phyloP scores from a whole-genome alignment of 371 early-diverging fungal genomes.

The Rhizomucor miehei region DNA sequence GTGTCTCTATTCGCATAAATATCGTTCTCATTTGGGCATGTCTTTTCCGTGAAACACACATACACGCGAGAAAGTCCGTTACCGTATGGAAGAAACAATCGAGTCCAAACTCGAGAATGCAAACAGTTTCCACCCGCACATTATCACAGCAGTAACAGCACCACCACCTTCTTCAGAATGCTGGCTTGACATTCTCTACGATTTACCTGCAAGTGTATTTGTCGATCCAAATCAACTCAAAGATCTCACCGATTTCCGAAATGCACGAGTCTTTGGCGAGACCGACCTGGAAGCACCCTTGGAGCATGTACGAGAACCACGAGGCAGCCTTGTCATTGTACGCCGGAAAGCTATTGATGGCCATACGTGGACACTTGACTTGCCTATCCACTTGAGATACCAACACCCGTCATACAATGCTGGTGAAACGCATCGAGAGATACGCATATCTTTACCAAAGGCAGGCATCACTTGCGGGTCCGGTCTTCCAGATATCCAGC shows the following conservation, averaged over 20 bases:
- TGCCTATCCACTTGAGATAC: slow-evolving; percentile 48
- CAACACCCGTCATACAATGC: slow-evolving; percentile 29
- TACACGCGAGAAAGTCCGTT: no score
- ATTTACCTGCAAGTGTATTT: slow-evolving; percentile 45
- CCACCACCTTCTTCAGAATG: slow-evolving; percentile 15
- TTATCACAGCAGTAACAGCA: slow-evolving; percentile 11
- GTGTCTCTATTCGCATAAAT: no score
- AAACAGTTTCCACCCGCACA: slow-evolving; percentile 38
- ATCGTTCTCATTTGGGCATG: background rate
- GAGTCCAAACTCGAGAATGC: slow-evolving; percentile 7
- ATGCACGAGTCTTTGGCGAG: slow-evolving; percentile 38
- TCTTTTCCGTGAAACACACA: background rate
- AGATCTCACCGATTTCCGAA: slow-evolving; percentile 9
- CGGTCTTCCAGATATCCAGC: slow-evolving; percentile 6
- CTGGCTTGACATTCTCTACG: slow-evolving; percentile 30
- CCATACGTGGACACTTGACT: slow-evolving; percentile 10
- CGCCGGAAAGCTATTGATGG: slow-evolving; percentile 9
- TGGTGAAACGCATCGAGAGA: slow-evolving; percentile 17
- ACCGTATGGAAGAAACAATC: no score
- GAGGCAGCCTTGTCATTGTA: slow-evolving; percentile 39
- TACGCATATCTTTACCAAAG: slow-evolving; percentile 24
- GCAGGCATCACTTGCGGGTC: slow-evolving; percentile 41
- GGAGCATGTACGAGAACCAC: slow-evolving; percentile 33
- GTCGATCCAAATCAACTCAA: slow-evolving; percentile 43
- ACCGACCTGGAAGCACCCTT: slow-evolving; percentile 43